Evolutionary conservation across 139 green algal genomes (phyloP), one percentile per base, ranked within the genome.

Genomic region (Protoeuglena noctilucae): DNA sequence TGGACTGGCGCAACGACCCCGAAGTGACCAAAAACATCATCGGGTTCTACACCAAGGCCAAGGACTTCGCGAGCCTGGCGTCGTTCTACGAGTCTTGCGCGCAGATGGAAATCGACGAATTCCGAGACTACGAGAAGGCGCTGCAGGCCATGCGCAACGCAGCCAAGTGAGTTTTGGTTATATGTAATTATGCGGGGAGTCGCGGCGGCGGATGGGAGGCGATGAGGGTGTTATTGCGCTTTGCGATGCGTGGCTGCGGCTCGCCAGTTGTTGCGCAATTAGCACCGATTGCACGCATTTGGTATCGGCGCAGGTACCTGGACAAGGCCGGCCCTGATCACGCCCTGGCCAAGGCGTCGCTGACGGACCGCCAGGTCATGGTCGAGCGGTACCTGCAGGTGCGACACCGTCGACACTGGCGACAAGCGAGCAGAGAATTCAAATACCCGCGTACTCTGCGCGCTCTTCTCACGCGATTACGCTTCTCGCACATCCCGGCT

Each of bases 51-150:
- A 79, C 67, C 40, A 89, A 88, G 69, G 82, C 75, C 4, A 57
- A 69, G 57, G 75, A 72, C 17, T 61, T 68, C 49, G 73, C 80
- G 48, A 65, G n/a, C n/a, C 65, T 91, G 52, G 67, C 68, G 1
- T 18, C 57, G n/a, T 93, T 93, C 62, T 88, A 84, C 68, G 76
- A 85, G 63, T 59, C 71, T 7, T 84, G 77, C 51, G 83, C 81
- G 16, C 78, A 87, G 61, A 78, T 83, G 19, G 83, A 89, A 60
- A 79, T 93, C 45, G 81, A 87, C 58, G 79, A 88, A 56, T 85
- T 77, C 65, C 69, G 75, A 19, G 69, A 83, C 58, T 88, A 88
- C 61, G 72, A 71, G 24, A 81, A 84, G 58, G 81, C 74, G 30
- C 69, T 86, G 57, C 69, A 78, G 66, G 75, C 34, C 9, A 43